These are phyloP conservation scores for Conidiobolus incongruus DNA, from an alignment of 371 early-diverging fungal genomes.

Conservation along the genomic window DNA sequence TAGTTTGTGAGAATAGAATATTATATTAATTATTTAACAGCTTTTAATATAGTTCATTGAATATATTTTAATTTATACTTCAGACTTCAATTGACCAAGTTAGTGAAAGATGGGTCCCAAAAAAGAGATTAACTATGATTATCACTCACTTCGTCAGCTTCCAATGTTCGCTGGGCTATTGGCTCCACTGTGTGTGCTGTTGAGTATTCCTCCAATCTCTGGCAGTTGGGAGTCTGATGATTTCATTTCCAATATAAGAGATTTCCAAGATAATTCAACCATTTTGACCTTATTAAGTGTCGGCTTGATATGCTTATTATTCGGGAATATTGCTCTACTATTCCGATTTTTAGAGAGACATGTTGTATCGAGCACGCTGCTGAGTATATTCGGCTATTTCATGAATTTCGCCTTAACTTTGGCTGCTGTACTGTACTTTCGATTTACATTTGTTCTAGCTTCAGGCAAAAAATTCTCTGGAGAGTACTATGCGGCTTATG, in stretches of 20 bases:
- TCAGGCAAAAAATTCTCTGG: neutral
- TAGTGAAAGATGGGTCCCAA: no score
- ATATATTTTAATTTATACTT: no score
- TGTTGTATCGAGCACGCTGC: neutral
- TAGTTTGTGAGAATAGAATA: no score
- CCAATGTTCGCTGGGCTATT: constrained; percentile 1
- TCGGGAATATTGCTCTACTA: neutral
- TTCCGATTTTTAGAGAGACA: constrained; percentile 1
- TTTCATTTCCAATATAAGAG: neutral
- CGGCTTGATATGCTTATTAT: neutral
- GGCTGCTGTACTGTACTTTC: neutral
- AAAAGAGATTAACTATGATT: no score
- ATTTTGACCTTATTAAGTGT: neutral
- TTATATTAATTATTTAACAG: no score
- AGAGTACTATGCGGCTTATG: neutral
- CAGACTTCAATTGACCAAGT: no score
- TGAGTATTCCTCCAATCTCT: constrained; percentile 1
- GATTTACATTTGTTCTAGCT: neutral
- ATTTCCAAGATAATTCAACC: neutral
- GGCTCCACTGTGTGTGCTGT: neutral
- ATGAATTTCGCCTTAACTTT: constrained; percentile 1
- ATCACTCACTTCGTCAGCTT: neutral
- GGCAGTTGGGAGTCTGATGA: neutral
- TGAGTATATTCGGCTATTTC: neutral
- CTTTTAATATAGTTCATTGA: no score